A percentile compares a stretch with the other conserved stretches of the same genome.
Evolutionary conservation across 2,329 filamentous ascomycete species (phyloP).

Genomic region (Epichloe glyceriae): DNA sequence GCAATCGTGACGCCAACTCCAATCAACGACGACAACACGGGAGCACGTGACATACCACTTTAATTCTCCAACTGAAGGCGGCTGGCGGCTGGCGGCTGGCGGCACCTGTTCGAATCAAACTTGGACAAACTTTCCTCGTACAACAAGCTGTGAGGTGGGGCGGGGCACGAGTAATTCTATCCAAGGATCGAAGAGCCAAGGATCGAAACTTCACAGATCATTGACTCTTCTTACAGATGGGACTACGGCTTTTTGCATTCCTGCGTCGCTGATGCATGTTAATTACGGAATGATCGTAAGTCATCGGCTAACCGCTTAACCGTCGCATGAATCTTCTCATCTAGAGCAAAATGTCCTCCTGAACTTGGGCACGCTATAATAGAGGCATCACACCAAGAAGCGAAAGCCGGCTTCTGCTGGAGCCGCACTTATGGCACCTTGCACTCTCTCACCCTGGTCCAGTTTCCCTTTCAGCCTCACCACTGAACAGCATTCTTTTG

Average conservation of each 20-base stretch:
- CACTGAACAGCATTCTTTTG: conserved; percentile 49
- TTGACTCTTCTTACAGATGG: too few relatives aligned
- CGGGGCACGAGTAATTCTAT: too few relatives aligned
- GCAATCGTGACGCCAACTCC: not conserved
- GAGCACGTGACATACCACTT: not conserved
- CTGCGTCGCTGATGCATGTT: not conserved
- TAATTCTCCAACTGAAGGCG: not conserved
- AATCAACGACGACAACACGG: not conserved
- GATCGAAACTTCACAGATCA: not conserved
- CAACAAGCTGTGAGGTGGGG: too few relatives aligned
- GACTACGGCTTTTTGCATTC: not conserved
- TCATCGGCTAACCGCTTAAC: not conserved
- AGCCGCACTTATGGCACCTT: conserved; percentile 40
- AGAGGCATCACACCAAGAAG: conserved; percentile 40
- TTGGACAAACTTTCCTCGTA: too few relatives aligned
- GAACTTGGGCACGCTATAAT: not conserved
- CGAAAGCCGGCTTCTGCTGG: conserved; percentile 51
- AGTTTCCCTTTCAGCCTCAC: conserved; percentile 56
- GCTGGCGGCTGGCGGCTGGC: too few relatives aligned
- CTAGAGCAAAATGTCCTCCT: not conserved
- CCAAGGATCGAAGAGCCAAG: too few relatives aligned
- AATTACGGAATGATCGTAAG: not conserved
- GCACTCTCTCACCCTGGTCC: conserved; percentile 46
- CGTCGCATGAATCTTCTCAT: not conserved
- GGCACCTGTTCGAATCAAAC: not conserved